Evolutionary conservation across 1,284 basidiomycete genomes (phyloP).

Genomic region (Rhodofomes roseus): DNA sequence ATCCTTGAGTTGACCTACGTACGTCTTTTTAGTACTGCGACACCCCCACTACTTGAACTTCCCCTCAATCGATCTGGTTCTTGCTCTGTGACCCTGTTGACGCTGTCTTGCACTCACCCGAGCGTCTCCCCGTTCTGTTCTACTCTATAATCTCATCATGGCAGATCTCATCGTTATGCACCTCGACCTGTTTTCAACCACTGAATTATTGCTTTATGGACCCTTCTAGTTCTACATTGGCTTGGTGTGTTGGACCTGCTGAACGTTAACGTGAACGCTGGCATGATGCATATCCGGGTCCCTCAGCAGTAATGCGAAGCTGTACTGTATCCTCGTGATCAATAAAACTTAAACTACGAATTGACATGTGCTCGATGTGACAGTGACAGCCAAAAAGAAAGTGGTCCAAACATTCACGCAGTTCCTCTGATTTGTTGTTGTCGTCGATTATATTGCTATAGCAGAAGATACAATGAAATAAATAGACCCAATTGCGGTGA

Average conservation of each 20-base stretch:
- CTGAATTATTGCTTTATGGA: background rate
- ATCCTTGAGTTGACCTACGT: slow-evolving; percentile 4
- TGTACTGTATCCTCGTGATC: no score
- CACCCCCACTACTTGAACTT: no score
- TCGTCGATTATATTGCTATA: slow-evolving; percentile 1
- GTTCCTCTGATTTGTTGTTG: no score
- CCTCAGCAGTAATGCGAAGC: no score
- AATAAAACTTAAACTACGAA: no score
- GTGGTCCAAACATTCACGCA: no score
- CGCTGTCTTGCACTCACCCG: background rate
- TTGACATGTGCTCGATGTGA: background rate
- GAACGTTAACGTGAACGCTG: background rate
- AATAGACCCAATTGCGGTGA: slow-evolving; percentile 1
- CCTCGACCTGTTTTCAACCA: background rate
- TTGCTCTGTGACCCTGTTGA: background rate
- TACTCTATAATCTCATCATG: background rate
- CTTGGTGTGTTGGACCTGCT: background rate
- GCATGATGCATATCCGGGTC: no score
- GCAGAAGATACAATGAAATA: background rate
- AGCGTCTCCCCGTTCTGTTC: background rate
- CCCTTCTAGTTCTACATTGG: background rate
- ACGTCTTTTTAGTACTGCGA: slow-evolving; percentile 6
- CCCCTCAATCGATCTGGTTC: background rate
- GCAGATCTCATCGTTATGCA: background rate
- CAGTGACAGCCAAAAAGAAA: no score